Percentiles rank a stretch among this genome's conserved stretches.
Conservation (phyloP, 805 yeast genomes). For the Wickerhamomyces queroliae region DNA sequence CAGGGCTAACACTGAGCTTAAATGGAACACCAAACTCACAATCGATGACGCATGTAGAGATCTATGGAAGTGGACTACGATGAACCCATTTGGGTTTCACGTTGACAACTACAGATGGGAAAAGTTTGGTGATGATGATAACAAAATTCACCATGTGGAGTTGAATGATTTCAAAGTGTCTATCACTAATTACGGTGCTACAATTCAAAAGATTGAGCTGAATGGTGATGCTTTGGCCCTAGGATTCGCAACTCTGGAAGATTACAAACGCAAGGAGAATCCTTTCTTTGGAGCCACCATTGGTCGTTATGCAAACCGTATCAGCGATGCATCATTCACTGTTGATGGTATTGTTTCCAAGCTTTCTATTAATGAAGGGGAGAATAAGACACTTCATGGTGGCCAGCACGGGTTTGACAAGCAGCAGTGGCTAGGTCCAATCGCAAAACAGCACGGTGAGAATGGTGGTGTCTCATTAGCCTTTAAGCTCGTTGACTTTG, state of each 20-base stretch:
- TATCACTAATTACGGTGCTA: constrained; percentile 46
- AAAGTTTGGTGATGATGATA: constrained; percentile 16
- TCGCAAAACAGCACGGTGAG: constrained; percentile 28
- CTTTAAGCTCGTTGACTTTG: constrained; percentile 38
- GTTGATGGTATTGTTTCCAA: constrained; percentile 35
- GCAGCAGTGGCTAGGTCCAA: constrained; percentile 47
- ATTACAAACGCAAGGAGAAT: constrained; percentile 27
- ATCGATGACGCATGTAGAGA: constrained; percentile 64
- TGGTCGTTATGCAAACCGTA: constrained; percentile 62
- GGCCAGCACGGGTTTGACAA: constrained; percentile 48
- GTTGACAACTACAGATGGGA: neutral
- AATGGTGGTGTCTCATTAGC: constrained; percentile 25
- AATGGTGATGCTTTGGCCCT: constrained; percentile 34
- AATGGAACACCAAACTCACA: constrained; percentile 53
- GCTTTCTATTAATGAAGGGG: constrained; percentile 37
- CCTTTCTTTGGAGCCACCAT: constrained; percentile 60
- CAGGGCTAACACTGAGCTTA: constrained; percentile 59
- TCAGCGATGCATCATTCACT: constrained; percentile 36
- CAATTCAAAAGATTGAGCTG: constrained; percentile 36
- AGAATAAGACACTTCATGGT: constrained; percentile 45
- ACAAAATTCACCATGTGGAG: constrained; percentile 24
- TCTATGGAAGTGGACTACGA: constrained; percentile 72
- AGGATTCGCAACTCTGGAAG: constrained; percentile 31
- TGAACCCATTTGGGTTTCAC: constrained; percentile 39
- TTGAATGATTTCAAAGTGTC: constrained; percentile 31